phyloP scores from a whole-genome alignment of 2,329 filamentous ascomycete species.

The Fusarium nematophilum region DNA sequence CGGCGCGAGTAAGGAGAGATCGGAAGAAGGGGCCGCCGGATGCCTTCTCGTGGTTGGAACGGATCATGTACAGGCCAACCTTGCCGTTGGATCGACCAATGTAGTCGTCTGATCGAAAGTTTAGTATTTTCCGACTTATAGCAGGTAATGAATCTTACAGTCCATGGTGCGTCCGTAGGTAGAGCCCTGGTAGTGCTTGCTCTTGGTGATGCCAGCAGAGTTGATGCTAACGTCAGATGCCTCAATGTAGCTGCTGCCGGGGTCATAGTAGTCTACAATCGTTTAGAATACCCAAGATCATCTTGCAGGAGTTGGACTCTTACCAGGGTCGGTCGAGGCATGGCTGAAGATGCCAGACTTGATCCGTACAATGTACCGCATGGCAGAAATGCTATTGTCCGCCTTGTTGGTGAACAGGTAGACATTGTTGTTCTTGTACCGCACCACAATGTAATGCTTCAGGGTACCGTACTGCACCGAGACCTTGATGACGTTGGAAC shows the following conservation, averaged over 20 bases:
- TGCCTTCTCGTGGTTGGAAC: conserved; percentile 55
- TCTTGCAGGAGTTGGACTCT: not conserved
- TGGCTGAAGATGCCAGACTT: conserved; percentile 46
- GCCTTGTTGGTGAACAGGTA: conserved; percentile 58
- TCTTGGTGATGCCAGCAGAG: conserved; percentile 49
- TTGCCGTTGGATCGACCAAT: conserved; percentile 50
- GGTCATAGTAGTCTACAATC: conserved; percentile 48
- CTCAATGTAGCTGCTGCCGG: conserved; percentile 49
- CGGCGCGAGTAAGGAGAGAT: conserved; percentile 52
- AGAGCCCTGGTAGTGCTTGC: conserved; percentile 54
- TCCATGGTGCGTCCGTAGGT: conserved; percentile 52
- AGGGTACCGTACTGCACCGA: conserved; percentile 49
- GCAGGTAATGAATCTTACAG: conserved; percentile 17
- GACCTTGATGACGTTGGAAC: conserved; percentile 49
- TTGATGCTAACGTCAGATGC: conserved; percentile 45
- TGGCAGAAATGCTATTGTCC: conserved; percentile 52
- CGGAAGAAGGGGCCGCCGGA: conserved; percentile 54
- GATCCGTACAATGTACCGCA: conserved; percentile 52
- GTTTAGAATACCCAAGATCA: not conserved
- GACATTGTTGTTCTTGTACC: conserved; percentile 52
- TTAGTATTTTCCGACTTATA: not conserved
- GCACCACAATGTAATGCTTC: conserved; percentile 50
- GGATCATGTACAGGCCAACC: conserved; percentile 52
- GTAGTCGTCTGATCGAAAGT: conserved; percentile 47
- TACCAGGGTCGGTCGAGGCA: conserved; percentile 37